Base-by-base conservation (phyloP, 331 rosid genomes). In the Saraca asoca region DNA sequence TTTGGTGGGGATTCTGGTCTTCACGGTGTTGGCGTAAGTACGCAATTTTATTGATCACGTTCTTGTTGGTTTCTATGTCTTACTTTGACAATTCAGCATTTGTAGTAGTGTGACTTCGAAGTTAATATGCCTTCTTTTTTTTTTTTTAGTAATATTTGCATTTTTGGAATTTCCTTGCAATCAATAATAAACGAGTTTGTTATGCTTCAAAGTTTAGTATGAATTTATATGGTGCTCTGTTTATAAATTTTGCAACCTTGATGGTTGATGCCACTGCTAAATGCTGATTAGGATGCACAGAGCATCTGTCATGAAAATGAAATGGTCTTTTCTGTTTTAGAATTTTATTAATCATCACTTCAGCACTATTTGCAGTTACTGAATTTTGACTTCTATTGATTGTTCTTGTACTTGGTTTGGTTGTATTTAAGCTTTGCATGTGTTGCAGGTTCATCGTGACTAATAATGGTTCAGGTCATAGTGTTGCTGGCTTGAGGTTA, bases 21-120 rank as follows among this genome's bases (percentile, higher is more conserved):
- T 93, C 83, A 93, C 98, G 0, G 98, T 93, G 53, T 67, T 87
- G 76, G 98, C 91, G 98, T 93, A 84, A 87, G 98, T 87, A 59
- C 51, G 69, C 48, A 38, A 64, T 14, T 65, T 24, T 31, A 2
- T 34, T 64, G 6, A 57, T 64, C 42, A 42, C 60, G 52, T 50
- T 69, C 31, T 53, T 69, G 24, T 19, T 48, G 19, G 12, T 43
- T 59, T 63, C 41, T 58, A 12, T 24, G 31, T 24, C 31, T 24
- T 24, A 11, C 33, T 3, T 13, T 18, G 45, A 3, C 63, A 42
- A 50, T 68, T 12, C 12, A 13, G 6, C 56, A 64, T 70, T 75
- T 48, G 53, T 50, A 13, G 24, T 17, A 9, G 5, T 35, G 17
- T 57, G 39, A 13, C 45, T 24, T 24, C 20, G 20, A 45, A 51